Conservation (phyloP, 176 grass and related monocot species). For the Aegilops tauschii region DNA sequence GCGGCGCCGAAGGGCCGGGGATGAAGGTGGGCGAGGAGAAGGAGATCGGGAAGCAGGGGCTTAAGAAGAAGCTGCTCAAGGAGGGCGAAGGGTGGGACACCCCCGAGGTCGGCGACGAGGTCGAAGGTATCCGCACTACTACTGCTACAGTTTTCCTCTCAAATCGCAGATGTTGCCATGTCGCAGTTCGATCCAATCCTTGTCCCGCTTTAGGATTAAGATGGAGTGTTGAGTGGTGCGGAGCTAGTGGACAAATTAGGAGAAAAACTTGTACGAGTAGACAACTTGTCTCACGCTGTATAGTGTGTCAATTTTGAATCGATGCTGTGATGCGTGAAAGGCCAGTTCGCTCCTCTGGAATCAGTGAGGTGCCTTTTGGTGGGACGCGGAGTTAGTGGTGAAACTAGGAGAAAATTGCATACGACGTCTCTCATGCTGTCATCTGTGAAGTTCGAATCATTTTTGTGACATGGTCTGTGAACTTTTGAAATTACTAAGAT, state of each 20-base stretch:
- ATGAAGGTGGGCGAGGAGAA: constrained; percentile 90
- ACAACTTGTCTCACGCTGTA: neutral
- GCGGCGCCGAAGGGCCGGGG: constrained; percentile 50
- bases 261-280: neutral
- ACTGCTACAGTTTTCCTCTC: neutral
- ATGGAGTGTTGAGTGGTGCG: neutral
- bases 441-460: neutral
- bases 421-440: neutral
- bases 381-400: neutral
- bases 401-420: neutral
- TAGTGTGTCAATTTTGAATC: neutral
- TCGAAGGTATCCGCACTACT: constrained; percentile 56
- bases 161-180: neutral
- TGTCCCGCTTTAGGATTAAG: neutral
- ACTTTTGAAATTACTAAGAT: neutral
- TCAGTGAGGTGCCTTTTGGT: neutral
- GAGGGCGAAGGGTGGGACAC: constrained; percentile 77
- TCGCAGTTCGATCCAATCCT: neutral
- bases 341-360: neutral
- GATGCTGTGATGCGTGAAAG: neutral
- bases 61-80: constrained; percentile 96
- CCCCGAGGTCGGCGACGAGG: constrained; percentile 92
- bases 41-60: constrained; percentile 89
- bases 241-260: neutral
- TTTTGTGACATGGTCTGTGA: neutral